Base-by-base conservation (phyloP, 441 rosid genomes). In the Populus hybrid region DNA sequence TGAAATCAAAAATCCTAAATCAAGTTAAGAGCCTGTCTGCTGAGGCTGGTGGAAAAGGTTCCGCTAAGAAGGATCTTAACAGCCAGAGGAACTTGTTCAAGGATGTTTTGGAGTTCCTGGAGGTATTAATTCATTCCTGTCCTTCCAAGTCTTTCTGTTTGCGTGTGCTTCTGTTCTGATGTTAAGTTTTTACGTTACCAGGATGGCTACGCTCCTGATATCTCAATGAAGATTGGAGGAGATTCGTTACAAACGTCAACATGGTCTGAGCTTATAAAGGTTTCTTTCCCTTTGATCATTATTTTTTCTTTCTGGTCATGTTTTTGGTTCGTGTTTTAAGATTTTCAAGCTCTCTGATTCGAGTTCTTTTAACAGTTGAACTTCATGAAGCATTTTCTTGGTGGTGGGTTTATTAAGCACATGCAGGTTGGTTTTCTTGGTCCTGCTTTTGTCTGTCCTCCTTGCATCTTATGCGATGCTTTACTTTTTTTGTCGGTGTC, bases 31-130 rank as follows among this genome's bases (percentile, higher is more conserved):
- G 77, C 82, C 98, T 94, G 66, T 86, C 98, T 78, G 83, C 79
- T 23, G 99, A 94, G 88, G 99, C 99, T 18, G 97, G 90, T 61
- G 98, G 98, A 75, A 97, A 93, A 85, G 99, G 99, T 79, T 92
- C 99, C 35, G 84, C 89, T 26, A 94, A 97, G 92, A 94, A 94
- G 85, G 97, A 92, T 83, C 98, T 97, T 57, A 92, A 81, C 84
- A 89, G 81, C 80, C 98, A 97, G 85, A 83, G 98, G 18, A 93
- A 91, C 84, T 79, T 92, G 76, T 97, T 97, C 77, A 93, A 85
- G 87, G 97, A 93, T 81, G 80, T 97, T 24, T 75, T 90, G 76
- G 97, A 93, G 72, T 91, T 84, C 84, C 88, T 96, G 68, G 98
- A 93, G 98, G 98, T 93, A 82, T n/a, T n/a, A 5, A 10, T 78